Base-by-base conservation (phyloP, 2,329 filamentous ascomycete species). In the Diplodia sapinea region DNA sequence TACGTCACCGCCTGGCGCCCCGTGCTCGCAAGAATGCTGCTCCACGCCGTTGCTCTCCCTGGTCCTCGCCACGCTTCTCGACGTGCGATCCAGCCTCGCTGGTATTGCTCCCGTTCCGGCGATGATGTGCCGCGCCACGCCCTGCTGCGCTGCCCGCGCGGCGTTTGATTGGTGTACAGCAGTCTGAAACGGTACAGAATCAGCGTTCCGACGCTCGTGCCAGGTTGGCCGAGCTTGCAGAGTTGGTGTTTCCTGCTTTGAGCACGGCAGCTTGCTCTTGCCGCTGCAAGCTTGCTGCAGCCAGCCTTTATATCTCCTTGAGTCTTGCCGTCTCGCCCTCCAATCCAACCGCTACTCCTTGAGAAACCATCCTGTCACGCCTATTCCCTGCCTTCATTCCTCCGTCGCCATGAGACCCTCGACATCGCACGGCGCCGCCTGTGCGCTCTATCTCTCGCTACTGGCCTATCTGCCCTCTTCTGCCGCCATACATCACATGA, bases 401-500 rank as follows among this genome's bases (percentile, higher is more conserved):
- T 26, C 40, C 40, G 40, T 20, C 26, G 26, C 57, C 57, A 62
- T 62, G 57, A 33, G 20, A 31, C n/a, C 26, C 43, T 62, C 57
- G 12, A n/a, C 57, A 11, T 62, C 57, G 40, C 57, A 43, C 23
- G 20, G 57, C 26, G 40, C 40, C 7, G 15, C 57, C 43, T 49
- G 40, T 23, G 57, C 57, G 40, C 57, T 62, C 13, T 62, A 47
- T 61, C 56, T 62, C 12, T 49, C 47, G 31, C 15, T 62, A 6
- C 57, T 62, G 8, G 40, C 57, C 26, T 50, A 50, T 33, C 57
- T 62, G 8, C 57, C 57, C 33, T 62, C 57, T 6, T 50, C 57
- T 31, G 31, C 57, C 40, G 57, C 69, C 38, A n/a, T 69, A 20
- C 72, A 76, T 49, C 76, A 78, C 70, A 77, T 78, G 74, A 73